Evolutionary conservation across 78 protist genomes (phyloP).

Genomic region (Cyanophora paradoxa): DNA sequence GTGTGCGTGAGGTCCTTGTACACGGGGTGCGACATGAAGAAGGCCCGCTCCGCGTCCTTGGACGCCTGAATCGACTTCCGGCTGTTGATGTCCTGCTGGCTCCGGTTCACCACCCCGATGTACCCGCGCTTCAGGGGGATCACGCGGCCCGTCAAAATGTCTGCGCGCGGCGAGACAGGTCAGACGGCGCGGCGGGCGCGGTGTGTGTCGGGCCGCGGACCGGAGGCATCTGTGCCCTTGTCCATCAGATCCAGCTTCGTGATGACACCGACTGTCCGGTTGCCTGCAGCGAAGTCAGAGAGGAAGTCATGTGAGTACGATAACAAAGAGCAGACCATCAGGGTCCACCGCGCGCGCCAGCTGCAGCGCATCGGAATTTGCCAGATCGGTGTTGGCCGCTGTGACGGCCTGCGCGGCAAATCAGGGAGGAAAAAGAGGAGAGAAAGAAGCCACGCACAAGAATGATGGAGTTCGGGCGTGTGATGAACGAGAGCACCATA

Average conservation of each 20-base stretch:
- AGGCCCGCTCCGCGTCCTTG: neutral
- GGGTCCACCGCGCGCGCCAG: constrained; percentile 83
- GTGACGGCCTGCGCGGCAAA: constrained; percentile 47
- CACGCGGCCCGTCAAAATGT: constrained; percentile 29
- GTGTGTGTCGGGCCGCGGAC: no score
- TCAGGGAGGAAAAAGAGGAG: neutral
- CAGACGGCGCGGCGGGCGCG: no score
- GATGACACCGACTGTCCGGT: constrained; percentile 49
- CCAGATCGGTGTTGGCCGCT: constrained; percentile 88
- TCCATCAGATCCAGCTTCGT: constrained; percentile 60
- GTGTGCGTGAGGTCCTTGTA: no score
- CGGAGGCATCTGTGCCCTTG: constrained; percentile 47
- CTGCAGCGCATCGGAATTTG: constrained; percentile 81
- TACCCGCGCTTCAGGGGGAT: constrained; percentile 27
- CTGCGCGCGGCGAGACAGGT: no score
- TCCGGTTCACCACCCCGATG: constrained; percentile 48
- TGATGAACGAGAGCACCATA: constrained; percentile 63
- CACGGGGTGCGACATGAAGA: neutral
- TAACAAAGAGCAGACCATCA: no score
- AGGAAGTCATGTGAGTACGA: no score
- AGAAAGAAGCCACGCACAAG: no score
- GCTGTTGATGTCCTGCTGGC: neutral
- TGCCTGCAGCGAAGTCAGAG: no score
- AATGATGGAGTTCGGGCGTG: constrained; percentile 68
- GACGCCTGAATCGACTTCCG: neutral